phyloP scores from a whole-genome alignment of 2,329 filamentous ascomycete genomes.

The Acrocalymma vagum region DNA sequence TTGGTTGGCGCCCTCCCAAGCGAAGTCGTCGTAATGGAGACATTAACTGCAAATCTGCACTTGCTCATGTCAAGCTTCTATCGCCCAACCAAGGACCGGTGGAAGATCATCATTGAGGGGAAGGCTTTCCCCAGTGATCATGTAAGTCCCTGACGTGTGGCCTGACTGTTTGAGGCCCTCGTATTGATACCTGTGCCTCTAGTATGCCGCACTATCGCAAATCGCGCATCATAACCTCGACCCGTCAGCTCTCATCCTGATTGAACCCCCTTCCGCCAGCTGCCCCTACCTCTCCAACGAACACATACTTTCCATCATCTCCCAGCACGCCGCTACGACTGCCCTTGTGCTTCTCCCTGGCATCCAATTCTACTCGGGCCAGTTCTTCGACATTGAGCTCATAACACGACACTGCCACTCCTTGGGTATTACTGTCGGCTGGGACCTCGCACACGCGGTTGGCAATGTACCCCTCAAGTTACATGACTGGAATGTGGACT shows the following conservation, averaged over 20 bases:
- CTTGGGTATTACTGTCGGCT: slow-evolving; percentile 77
- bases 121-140: slow-evolving; percentile 91
- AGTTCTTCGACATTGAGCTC: slow-evolving; percentile 81
- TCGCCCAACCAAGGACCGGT: slow-evolving; percentile 68
- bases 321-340: slow-evolving; percentile 74
- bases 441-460: slow-evolving; percentile 87
- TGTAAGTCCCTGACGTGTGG: slow-evolving; percentile 50
- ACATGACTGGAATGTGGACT: slow-evolving; percentile 91
- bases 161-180: not conserved
- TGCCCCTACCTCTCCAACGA: slow-evolving; percentile 72
- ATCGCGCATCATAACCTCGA: slow-evolving; percentile 74
- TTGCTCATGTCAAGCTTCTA: slow-evolving; percentile 87
- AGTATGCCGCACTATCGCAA: slow-evolving; percentile 87
- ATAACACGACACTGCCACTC: slow-evolving; percentile 82
- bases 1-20: slow-evolving; percentile 76
- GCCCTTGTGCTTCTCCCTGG: slow-evolving; percentile 84
- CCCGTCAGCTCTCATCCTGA: slow-evolving; percentile 74
- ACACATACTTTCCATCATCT: slow-evolving; percentile 76
- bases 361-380: slow-evolving; percentile 92
- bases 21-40: slow-evolving; percentile 90
- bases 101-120: slow-evolving; percentile 88
- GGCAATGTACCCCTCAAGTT: slow-evolving; percentile 82
- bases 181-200: too few species aligned
- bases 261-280: slow-evolving; percentile 65
- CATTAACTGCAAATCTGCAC: slow-evolving; percentile 82